Evolutionary conservation across 768 basidiomycete genomes (phyloP).

Genomic region (Collybia sp.): DNA sequence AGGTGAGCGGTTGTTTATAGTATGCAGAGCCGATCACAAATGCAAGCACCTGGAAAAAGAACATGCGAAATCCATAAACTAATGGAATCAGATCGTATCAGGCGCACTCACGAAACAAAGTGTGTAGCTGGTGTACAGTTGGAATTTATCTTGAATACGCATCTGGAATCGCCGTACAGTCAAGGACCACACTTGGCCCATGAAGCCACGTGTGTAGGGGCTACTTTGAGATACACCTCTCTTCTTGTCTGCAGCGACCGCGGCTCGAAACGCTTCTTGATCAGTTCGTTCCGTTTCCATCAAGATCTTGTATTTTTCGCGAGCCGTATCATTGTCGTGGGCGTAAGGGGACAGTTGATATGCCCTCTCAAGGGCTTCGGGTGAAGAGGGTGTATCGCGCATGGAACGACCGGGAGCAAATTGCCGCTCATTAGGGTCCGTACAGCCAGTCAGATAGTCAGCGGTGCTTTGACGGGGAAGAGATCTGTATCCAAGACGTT

Average conservation of each 20-base stretch:
- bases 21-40: slow-evolving; percentile 72
- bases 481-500: slow-evolving; percentile 64
- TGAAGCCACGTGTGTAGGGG: slow-evolving; percentile 80
- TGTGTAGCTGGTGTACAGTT: slow-evolving; percentile 65
- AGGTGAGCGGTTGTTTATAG: slow-evolving; percentile 65
- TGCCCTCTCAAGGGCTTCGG: slow-evolving; percentile 61
- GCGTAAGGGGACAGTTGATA: slow-evolving; percentile 48
- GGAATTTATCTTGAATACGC: slow-evolving; percentile 73
- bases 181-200: slow-evolving; percentile 67
- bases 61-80: slow-evolving; percentile 3
- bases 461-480: slow-evolving; percentile 82
- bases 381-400: slow-evolving; percentile 58
- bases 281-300: slow-evolving; percentile 62
- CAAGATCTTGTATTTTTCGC: slow-evolving; percentile 48
- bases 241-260: slow-evolving; percentile 75
- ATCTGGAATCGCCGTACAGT: slow-evolving; percentile 71
- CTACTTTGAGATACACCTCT: slow-evolving; percentile 72
- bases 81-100: background rate
- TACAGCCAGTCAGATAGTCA: slow-evolving; percentile 81
- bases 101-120: slow-evolving; percentile 46
- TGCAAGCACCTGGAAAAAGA: slow-evolving; percentile 37
- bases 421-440: slow-evolving; percentile 83
- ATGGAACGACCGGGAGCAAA: slow-evolving; percentile 60
- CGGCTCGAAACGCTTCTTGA: slow-evolving; percentile 72
- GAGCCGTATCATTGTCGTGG: slow-evolving; percentile 34